Evolutionary conservation across 345 rosid genomes (phyloP).

Genomic region (Gossypium anomalum): DNA sequence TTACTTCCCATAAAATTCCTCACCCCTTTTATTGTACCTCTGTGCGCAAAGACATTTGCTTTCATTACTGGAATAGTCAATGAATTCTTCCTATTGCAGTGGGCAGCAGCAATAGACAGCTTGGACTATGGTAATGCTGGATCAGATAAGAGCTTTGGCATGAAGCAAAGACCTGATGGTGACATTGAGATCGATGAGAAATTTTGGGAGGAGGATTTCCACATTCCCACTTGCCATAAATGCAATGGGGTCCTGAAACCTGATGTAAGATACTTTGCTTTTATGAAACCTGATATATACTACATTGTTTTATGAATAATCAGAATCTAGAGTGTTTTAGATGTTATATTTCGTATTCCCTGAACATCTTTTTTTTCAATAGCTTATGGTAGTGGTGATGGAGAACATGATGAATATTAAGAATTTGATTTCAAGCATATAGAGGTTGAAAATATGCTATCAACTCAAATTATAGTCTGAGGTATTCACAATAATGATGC

Average conservation of each 20-base stretch:
- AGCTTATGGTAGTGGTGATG: background rate
- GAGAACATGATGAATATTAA: constrained; percentile 1
- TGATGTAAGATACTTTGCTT: constrained; percentile 47
- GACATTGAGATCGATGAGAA: constrained; percentile 94
- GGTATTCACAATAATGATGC: background rate
- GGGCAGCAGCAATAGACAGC: constrained; percentile 91
- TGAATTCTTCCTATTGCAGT: constrained; percentile 38
- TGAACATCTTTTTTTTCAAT: background rate
- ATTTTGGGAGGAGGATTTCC: constrained; percentile 91
- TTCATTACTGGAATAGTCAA: background rate
- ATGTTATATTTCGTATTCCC: background rate
- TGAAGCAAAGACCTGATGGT: constrained; percentile 95
- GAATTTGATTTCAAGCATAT: background rate
- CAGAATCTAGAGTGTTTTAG: background rate
- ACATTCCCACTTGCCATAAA: constrained; percentile 70
- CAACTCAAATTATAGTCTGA: background rate
- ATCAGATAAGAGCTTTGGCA: constrained; percentile 90
- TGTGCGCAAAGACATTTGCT: background rate
- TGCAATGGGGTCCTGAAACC: constrained; percentile 84
- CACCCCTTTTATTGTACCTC: background rate
- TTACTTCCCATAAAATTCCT: background rate
- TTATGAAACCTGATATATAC: background rate
- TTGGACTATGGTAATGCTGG: constrained; percentile 68
- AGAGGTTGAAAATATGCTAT: background rate
- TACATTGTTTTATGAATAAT: background rate